Evolutionary conservation across 2,329 filamentous ascomycete genomes (phyloP), one percentile per base, ranked within the genome.

Genomic region (Bisporella sp.): DNA sequence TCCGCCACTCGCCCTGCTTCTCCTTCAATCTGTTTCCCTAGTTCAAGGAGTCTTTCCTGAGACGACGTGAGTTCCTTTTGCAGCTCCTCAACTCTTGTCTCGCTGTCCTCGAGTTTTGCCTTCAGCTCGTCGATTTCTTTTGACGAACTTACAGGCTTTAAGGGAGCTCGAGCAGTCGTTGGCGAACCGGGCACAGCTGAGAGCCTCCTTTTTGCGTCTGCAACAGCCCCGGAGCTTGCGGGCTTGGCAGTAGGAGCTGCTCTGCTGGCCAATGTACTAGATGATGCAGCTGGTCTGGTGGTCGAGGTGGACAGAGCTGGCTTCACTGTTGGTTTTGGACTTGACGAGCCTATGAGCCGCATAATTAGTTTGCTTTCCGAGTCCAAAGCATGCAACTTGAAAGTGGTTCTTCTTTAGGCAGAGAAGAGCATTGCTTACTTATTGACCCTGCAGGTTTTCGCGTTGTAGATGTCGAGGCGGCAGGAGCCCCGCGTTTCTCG

Each of bases 51-150:
- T 59, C 76, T 82, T 46, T 74, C 74, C 60, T 82, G 71, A 1
- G 77, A 79, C 6, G 73, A 66, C 51, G 73, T 68, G 45, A 84
- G 73, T 58, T 84, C 75, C 5, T 71, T 69, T 63, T 78, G 80
- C 31, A 84, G 72, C 9, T 74, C 66, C 48, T 76, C 72, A 7
- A 84, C 76, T 60, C 82, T 77, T 5, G 72, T 64, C 59, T 84
- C 79, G 54, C 78, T 80, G 32, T 78, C 73, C 4, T 72, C 70
- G 28, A 85, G 69, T 66, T 82, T 82, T 6, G 71, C 65, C 68
- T 80, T 84, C 41, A 85, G 70, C 43, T 79, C 75, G 46, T 84
- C 80, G 4, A 79, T 68, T 59, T 81, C 79, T 66, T 79, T 82
- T 21, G 73, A 63, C 6, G 67, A 57, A 8, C 29, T 35, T n/a